Evolutionary conservation across 371 early-diverging fungal species (phyloP), one percentile per base, ranked within the genome.

Genomic region (Parasitella parasitica): DNA sequence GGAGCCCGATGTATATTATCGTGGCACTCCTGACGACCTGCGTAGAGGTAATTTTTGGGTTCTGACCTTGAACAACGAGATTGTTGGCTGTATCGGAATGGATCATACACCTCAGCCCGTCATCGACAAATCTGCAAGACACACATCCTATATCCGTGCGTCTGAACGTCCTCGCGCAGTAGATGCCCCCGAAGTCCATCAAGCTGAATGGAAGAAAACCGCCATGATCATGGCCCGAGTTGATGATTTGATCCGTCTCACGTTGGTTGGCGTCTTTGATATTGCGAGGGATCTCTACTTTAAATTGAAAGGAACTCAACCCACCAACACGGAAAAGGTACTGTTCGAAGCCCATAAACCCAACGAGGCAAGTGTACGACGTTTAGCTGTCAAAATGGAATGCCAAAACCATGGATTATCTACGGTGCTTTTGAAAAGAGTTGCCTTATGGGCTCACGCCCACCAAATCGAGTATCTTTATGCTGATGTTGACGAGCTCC

Each of bases 371-470:
- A 78, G 69, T 30, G 53, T 81, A 12, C 75, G 77, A 43, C 71
- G 78, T n/a, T 59, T 78, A 52, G 77, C 77, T 28, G 61, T 81
- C 60, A 78, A 75, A 27, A 56, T 66, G 16, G 77, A 81, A 35
- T 74, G 73, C 62, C 82, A 81, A 55, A 57, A 59, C n/a, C 69
- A 78, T 59, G 82, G 82, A 1, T 58, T 81, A 15, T 78, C 82
- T 7, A 78, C 78, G 0, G 70, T 77, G 2, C 52, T 81, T 37
- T 39, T 81, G 26, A 78, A 76, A 54, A 70, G 82, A n/a, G 82
- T 73, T 16, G 73, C 72, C 13, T 75, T 78, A 24, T 78, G 78
- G 78, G 78, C 78, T n/a, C 77, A 78, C 37, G 57, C 73, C 4
- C 75, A 77, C 26, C 66, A 73, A 34, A 64, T 78, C 7, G 82